Conservation (phyloP, 129 eudicot species). For the Dittrichia graveolens region DNA sequence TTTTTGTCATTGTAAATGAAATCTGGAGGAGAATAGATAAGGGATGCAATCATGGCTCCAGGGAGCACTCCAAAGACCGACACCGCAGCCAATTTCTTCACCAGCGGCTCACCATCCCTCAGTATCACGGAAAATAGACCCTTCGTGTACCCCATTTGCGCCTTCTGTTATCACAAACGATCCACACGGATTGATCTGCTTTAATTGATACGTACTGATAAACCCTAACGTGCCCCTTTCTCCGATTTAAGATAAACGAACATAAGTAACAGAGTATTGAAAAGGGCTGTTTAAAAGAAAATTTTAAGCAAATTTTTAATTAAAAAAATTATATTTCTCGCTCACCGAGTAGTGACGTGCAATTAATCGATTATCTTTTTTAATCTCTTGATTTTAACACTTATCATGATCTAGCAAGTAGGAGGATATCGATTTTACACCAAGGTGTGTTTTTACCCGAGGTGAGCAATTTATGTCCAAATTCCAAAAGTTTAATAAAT, state of each 20-base stretch:
- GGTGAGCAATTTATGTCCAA: too few relatives aligned
- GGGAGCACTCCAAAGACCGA: constrained; percentile 41
- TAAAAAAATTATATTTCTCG: too few relatives aligned
- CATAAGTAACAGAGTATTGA: too few relatives aligned
- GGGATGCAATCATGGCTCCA: constrained; percentile 43
- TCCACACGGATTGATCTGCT: not conserved
- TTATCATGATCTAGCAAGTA: too few relatives aligned
- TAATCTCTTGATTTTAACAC: too few relatives aligned
- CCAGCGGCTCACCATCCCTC: constrained; percentile 40
- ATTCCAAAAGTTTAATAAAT: too few relatives aligned
- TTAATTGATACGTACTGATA: constrained; percentile 17
- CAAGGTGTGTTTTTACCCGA: too few relatives aligned
- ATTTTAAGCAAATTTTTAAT: too few relatives aligned
- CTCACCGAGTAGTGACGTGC: too few relatives aligned
- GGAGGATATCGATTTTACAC: too few relatives aligned
- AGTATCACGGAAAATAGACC: constrained; percentile 27
- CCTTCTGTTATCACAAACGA: not conserved
- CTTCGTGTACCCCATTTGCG: constrained; percentile 42
- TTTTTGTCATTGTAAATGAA: constrained; percentile 29
- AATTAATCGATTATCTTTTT: too few relatives aligned
- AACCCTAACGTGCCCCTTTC: constrained; percentile 25
- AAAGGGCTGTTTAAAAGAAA: too few relatives aligned
- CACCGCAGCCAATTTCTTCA: constrained; percentile 36
- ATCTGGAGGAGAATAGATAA: constrained; percentile 44
- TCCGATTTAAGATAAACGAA: constrained; percentile 3